These are phyloP conservation scores for Nakazawaea ernobii DNA, from an alignment of 805 yeast genomes.

Conservation along the genomic window DNA sequence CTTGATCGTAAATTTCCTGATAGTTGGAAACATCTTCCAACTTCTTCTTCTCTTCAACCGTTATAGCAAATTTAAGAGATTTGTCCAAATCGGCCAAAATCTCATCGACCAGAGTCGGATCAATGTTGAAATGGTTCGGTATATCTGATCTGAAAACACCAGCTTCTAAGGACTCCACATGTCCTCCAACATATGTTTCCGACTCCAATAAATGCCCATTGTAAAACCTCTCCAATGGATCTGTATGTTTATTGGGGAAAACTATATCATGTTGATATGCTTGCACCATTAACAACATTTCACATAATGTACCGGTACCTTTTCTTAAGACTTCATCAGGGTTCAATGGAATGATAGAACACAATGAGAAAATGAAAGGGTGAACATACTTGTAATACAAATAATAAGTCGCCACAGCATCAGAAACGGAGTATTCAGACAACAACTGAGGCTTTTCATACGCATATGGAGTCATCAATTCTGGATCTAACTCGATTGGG, in stretches of 20 bases:
- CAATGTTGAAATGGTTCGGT: constrained; percentile 67
- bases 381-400: constrained; percentile 94
- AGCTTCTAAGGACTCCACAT: constrained; percentile 95
- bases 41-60: constrained; percentile 69
- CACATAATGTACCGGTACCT: constrained; percentile 98
- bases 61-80: constrained; percentile 77
- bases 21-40: constrained; percentile 77
- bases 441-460: constrained; percentile 85
- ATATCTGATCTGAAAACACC: constrained; percentile 95
- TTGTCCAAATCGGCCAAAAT: constrained; percentile 64
- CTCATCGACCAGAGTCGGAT: constrained; percentile 78
- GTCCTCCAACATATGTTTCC: constrained; percentile 98
- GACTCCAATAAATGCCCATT: constrained; percentile 91
- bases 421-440: constrained; percentile 97
- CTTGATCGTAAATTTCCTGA: constrained; percentile 62
- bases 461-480: constrained; percentile 97
- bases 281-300: constrained; percentile 94
- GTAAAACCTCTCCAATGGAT: constrained; percentile 90
- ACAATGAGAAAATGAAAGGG: constrained; percentile 91
- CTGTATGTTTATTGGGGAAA: constrained; percentile 89
- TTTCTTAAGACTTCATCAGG: constrained; percentile 95
- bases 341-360: constrained; percentile 91
- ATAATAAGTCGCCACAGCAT: constrained; percentile 98
- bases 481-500: constrained; percentile 96
- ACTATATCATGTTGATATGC: constrained; percentile 76